Percentiles rank a stretch among this genome's conserved stretches.
phyloP scores from a whole-genome alignment of 257 asterid genomes.

The Paraleonurus japonicus region DNA sequence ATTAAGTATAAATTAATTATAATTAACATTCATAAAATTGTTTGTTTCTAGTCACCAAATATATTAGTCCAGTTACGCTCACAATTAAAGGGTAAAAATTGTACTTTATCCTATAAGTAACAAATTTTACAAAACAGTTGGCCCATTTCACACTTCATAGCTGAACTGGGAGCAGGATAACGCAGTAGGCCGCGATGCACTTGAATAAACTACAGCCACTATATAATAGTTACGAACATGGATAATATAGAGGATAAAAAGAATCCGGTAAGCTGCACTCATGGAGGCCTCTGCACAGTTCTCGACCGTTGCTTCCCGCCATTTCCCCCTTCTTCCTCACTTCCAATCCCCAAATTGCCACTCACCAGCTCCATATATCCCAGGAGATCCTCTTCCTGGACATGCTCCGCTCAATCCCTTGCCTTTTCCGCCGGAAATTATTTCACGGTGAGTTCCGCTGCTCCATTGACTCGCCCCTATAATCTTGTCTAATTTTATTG shows the following conservation, averaged over 20 bases:
- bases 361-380: slow-evolving; percentile 31
- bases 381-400: slow-evolving; percentile 42
- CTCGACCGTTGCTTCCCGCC: slow-evolving; percentile 65
- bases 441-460: slow-evolving; percentile 45
- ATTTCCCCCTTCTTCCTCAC: slow-evolving; percentile 39
- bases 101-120: too few species aligned
- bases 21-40: too few species aligned
- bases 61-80: too few species aligned
- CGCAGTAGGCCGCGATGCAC: slow-evolving; percentile 31
- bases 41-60: too few species aligned
- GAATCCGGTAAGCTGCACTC: slow-evolving; percentile 22
- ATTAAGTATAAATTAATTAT: too few species aligned
- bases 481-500: background rate
- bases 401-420: slow-evolving; percentile 45
- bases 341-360: slow-evolving; percentile 33
- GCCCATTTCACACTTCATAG: too few species aligned
- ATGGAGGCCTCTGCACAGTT: slow-evolving; percentile 66
- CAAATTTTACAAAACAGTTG: too few species aligned
- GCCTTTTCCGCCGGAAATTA: slow-evolving; percentile 41
- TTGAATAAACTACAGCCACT: background rate
- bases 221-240: background rate
- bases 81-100: too few species aligned
- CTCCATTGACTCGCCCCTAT: background rate
- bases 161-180: slow-evolving; percentile 19
- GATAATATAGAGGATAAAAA: slow-evolving; percentile 33